These are phyloP conservation scores for Kwoniella dendrophila DNA, from an alignment of 768 basidiomycete genomes.

Conservation along the genomic window DNA sequence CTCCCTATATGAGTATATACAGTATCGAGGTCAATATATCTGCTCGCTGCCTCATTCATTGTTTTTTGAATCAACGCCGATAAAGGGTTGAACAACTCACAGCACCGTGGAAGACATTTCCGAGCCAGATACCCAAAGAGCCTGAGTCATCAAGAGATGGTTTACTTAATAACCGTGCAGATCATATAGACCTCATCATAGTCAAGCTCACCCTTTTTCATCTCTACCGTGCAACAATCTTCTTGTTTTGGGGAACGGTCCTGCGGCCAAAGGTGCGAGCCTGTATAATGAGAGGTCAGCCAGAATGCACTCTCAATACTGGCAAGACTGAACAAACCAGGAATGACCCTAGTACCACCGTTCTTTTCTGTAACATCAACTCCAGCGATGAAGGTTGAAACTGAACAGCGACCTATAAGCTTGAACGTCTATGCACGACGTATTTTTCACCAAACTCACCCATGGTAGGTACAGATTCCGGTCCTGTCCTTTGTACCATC, in stretches of 20 bases:
- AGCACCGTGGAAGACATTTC: slow-evolving; percentile 32
- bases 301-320: not conserved
- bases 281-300: not conserved
- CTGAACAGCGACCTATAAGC: not conserved
- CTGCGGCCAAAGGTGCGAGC: slow-evolving; percentile 33
- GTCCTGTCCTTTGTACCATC: slow-evolving; percentile 26
- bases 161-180: not conserved
- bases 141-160: slow-evolving; percentile 1
- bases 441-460: slow-evolving; percentile 5
- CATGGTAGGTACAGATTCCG: slow-evolving; percentile 19
- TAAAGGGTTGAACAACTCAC: slow-evolving; percentile 15
- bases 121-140: slow-evolving; percentile 32
- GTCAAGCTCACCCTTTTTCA: slow-evolving; percentile 29
- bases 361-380: slow-evolving; percentile 28
- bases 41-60: not conserved
- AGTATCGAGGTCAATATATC: not conserved
- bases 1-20: slow-evolving; percentile 12
- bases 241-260: slow-evolving; percentile 27
- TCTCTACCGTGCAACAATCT: slow-evolving; percentile 26
- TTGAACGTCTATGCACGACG: not conserved
- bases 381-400: slow-evolving; percentile 33
- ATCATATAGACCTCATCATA: not conserved
- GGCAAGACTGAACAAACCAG: slow-evolving; percentile 15
- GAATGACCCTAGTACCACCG: slow-evolving; percentile 30
- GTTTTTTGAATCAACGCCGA: not conserved